Evolutionary conservation across 345 rosid species (phyloP).

Genomic region (Salix suchowensis): DNA sequence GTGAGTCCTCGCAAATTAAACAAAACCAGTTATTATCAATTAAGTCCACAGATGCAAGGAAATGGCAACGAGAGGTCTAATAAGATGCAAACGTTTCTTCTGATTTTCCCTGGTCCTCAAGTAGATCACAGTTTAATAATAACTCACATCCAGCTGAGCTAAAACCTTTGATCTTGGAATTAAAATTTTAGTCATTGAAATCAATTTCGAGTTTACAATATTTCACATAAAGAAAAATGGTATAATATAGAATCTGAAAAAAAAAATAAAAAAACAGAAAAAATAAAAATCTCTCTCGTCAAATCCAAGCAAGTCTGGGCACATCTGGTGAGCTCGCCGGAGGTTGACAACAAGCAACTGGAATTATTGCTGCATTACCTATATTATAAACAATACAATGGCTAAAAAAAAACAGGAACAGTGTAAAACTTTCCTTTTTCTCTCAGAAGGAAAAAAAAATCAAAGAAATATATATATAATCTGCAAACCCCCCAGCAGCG

Average conservation of each 20-base stretch:
- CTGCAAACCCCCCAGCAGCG: conserved; percentile 26
- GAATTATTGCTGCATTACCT: conserved; percentile 45
- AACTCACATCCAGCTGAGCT: not conserved
- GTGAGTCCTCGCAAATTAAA: too few species aligned
- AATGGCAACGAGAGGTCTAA: too few species aligned
- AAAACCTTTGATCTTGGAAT: not conserved
- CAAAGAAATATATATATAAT: conserved; percentile 14
- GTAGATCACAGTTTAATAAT: too few species aligned
- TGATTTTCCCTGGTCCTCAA: too few species aligned
- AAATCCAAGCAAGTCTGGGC: conserved; percentile 25
- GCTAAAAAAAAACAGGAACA: conserved; percentile 1
- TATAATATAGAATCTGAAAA: conserved; percentile 9
- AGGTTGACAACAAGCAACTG: conserved; percentile 38
- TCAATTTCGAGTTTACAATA: not conserved
- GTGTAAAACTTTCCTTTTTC: conserved; percentile 14
- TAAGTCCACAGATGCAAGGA: too few species aligned
- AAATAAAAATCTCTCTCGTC: conserved; percentile 5
- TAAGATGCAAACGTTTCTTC: too few species aligned
- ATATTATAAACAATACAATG: conserved; percentile 29
- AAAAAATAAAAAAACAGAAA: not conserved
- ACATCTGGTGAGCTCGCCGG: conserved; percentile 13
- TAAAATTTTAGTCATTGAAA: not conserved
- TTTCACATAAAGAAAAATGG: conserved; percentile 2
- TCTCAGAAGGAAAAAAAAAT: conserved; percentile 14
- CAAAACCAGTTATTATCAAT: too few species aligned